These are phyloP conservation scores for Cenococcum geophilum DNA, from an alignment of 495 filamentous ascomycete genomes.

Conservation along the genomic window DNA sequence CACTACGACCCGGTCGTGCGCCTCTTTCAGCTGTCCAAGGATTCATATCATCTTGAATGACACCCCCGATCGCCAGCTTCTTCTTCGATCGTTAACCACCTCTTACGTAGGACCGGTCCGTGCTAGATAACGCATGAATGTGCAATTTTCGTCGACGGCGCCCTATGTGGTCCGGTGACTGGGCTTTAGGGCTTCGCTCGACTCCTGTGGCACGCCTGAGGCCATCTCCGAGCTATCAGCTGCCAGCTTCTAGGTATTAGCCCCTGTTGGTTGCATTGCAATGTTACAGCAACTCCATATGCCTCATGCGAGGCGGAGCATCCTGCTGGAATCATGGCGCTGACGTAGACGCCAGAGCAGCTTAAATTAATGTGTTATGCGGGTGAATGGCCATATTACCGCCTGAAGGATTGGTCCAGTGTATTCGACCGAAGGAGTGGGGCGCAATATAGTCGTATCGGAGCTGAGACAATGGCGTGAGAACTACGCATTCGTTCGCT, in stretches of 20 bases:
- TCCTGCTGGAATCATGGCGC: constrained; percentile 16
- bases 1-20: no score
- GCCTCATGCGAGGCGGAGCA: no score
- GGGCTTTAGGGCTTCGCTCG: constrained; percentile 34
- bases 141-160: no score
- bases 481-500: constrained; percentile 19
- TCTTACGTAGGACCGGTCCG: no score
- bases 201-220: constrained; percentile 8
- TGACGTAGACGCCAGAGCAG: constrained; percentile 7
- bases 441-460: constrained; percentile 15
- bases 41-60: no score
- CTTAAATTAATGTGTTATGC: constrained; percentile 12
- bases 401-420: constrained; percentile 17
- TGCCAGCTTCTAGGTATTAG: constrained; percentile 15
- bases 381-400: constrained; percentile 7
- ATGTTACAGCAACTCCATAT: constrained; percentile 22
- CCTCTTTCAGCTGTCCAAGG: no score
- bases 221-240: constrained; percentile 16
- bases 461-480: constrained; percentile 21
- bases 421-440: constrained; percentile 13
- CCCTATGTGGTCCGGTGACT: no score
- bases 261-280: constrained; percentile 12
- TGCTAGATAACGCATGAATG: no score
- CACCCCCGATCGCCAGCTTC: no score
- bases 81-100: no score